Evolutionary conservation across 345 rosid genomes (phyloP).

Genomic region (Gossypium arboreum): DNA sequence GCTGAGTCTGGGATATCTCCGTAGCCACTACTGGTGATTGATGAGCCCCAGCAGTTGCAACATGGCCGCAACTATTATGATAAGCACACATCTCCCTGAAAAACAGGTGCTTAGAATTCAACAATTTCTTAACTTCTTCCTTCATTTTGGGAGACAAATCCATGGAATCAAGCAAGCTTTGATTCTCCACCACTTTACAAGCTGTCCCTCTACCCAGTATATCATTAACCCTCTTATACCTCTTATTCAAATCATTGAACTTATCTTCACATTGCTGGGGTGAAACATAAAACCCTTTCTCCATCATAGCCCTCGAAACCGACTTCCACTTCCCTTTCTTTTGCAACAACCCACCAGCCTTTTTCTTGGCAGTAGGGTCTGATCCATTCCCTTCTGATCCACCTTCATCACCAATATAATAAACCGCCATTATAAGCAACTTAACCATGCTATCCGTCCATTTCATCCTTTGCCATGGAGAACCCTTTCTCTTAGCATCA

Average conservation of each 20-base stretch:
- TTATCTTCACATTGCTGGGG: constrained; percentile 99
- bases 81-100: constrained; percentile 98
- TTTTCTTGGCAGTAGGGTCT: constrained; percentile 47
- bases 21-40: constrained; percentile 37
- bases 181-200: constrained; percentile 94
- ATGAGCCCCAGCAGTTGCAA: constrained; percentile 23
- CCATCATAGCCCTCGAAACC: constrained; percentile 93
- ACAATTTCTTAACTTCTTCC: constrained; percentile 78
- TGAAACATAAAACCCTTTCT: constrained; percentile 87
- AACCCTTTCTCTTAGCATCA: constrained; percentile 54
- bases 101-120: constrained; percentile 90
- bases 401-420: constrained; percentile 86
- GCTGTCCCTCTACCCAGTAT: constrained; percentile 90
- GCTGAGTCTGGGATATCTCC: constrained; percentile 35
- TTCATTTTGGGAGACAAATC: constrained; percentile 69
- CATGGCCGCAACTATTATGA: constrained; percentile 83
- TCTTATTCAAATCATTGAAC: constrained; percentile 92
- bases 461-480: constrained; percentile 98
- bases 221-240: constrained; percentile 95
- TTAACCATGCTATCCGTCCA: constrained; percentile 94
- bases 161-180: constrained; percentile 72
- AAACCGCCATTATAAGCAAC: constrained; percentile 84
- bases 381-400: constrained; percentile 48
- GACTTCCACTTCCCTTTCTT: constrained; percentile 99
- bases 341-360: constrained; percentile 59